These are phyloP conservation scores for Alternaria conjuncta DNA, from an alignment of 2,329 filamentous ascomycete genomes.

Conservation along the genomic window DNA sequence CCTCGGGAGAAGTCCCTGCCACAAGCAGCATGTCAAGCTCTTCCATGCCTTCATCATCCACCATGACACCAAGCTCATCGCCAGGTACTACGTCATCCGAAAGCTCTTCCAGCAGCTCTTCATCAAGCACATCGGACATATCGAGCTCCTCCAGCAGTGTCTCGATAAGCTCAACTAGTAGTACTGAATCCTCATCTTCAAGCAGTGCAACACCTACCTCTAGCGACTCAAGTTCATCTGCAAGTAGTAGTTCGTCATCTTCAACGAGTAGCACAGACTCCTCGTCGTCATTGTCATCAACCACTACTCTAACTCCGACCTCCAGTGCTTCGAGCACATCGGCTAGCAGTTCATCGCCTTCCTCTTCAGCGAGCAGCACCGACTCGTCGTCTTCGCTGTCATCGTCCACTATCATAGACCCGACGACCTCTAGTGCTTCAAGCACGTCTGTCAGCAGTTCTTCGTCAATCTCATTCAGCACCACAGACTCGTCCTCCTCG, in stretches of 20 bases:
- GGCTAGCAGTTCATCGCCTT: not conserved
- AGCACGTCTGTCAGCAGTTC: not conserved
- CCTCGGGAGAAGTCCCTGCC: not conserved
- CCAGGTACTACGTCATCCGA: not conserved
- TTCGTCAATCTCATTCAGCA: slow-evolving; percentile 3
- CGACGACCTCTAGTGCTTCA: not conserved
- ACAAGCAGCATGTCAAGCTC: not conserved
- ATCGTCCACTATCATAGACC: not conserved
- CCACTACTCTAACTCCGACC: not conserved
- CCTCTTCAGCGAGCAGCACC: slow-evolving; percentile 2
- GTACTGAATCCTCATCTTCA: not conserved
- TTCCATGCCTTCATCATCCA: not conserved
- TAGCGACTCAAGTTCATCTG: not conserved
- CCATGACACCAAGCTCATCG: not conserved
- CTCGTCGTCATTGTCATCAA: not conserved
- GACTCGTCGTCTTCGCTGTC: not conserved
- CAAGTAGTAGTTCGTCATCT: not conserved
- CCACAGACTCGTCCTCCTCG: not conserved
- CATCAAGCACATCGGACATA: not conserved
- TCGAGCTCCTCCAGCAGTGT: not conserved
- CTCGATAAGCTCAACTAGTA: not conserved
- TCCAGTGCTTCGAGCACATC: not conserved
- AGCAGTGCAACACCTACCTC: not conserved
- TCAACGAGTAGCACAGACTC: not conserved
- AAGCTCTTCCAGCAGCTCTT: not conserved